Evolutionary conservation across 257 asterid genomes (phyloP).

Genomic region (Jaltomata sinuosa): DNA sequence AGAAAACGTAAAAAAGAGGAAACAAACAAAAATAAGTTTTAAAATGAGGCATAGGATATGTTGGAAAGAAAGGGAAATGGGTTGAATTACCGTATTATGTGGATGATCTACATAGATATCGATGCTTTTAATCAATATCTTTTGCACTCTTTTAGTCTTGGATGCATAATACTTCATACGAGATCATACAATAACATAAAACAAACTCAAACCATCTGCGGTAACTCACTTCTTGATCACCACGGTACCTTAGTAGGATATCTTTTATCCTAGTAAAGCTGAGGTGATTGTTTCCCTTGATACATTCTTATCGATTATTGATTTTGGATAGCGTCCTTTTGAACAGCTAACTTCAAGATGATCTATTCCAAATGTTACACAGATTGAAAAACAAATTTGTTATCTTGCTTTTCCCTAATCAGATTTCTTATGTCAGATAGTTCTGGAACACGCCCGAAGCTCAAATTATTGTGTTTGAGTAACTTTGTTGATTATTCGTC

Average conservation of each 20-base stretch:
- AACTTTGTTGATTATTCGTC: background rate
- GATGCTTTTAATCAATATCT: background rate
- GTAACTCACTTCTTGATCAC: background rate
- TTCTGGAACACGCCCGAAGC: background rate
- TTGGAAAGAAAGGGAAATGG: background rate
- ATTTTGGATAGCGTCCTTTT: background rate
- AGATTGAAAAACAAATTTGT: too few species aligned
- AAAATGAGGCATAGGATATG: background rate
- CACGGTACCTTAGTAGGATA: background rate
- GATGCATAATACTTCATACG: background rate
- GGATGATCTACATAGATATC: background rate
- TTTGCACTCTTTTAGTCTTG: background rate
- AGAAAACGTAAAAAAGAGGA: background rate
- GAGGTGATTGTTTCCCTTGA: background rate
- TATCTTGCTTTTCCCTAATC: background rate
- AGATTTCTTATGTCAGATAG: background rate
- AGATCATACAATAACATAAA: background rate
- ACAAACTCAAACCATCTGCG: background rate
- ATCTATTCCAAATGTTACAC: too few species aligned
- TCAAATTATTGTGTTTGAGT: background rate
- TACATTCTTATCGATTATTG: background rate
- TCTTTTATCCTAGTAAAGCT: background rate
- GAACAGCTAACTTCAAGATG: background rate
- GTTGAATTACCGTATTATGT: background rate
- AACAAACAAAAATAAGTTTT: background rate